A percentile compares a stretch with the other conserved stretches of the same genome.
Conservation (phyloP, 345 rosid genomes). For the Balakata baccata region DNA sequence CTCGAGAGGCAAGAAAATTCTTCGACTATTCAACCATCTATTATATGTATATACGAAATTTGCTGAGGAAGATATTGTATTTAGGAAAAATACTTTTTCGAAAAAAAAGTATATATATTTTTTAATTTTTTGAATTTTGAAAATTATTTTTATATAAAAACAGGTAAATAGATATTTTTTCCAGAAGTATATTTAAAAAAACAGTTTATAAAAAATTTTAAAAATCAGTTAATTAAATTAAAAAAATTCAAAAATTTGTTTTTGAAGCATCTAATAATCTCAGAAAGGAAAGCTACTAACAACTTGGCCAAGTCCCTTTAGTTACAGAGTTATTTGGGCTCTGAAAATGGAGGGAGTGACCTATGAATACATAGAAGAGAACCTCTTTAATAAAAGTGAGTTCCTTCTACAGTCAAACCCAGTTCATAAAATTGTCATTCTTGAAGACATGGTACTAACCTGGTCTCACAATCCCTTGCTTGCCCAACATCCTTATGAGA, state of each 20-base stretch:
- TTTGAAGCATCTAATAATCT: no score
- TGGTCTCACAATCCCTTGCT: slow-evolving; percentile 22
- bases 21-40: not conserved
- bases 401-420: slow-evolving; percentile 21
- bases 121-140: no score
- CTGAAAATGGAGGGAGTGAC: slow-evolving; percentile 17
- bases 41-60: slow-evolving; percentile 5
- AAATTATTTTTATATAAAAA: no score
- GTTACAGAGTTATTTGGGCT: slow-evolving; percentile 26
- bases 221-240: no score
- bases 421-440: slow-evolving; percentile 19
- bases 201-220: no score
- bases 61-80: no score
- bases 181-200: no score
- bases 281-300: slow-evolving; percentile 21
- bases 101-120: no score
- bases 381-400: slow-evolving; percentile 19
- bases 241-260: no score
- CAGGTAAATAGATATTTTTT: no score
- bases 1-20: not conserved
- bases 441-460: slow-evolving; percentile 18
- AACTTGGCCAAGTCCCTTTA: slow-evolving; percentile 26
- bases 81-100: no score
- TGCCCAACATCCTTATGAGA: slow-evolving; percentile 17
- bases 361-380: slow-evolving; percentile 22